Conservation (phyloP, 441 rosid species). For the Gossypium aridum region DNA sequence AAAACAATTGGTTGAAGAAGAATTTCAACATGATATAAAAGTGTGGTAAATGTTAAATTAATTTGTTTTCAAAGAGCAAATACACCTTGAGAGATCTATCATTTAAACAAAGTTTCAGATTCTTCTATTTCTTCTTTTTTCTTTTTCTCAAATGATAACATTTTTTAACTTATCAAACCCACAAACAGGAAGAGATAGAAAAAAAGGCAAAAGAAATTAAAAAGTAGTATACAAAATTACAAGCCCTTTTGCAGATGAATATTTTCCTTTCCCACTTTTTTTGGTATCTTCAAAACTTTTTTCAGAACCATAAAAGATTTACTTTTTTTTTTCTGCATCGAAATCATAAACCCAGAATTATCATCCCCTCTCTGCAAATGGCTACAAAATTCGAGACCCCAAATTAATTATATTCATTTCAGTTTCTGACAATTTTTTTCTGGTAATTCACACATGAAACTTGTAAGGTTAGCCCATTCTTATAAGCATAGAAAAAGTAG, state of each 20-base stretch:
- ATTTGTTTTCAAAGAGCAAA: background rate
- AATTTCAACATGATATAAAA: background rate
- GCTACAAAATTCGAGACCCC: background rate
- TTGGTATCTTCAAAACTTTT: background rate
- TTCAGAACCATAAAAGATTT: background rate
- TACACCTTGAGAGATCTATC: constrained; percentile 14
- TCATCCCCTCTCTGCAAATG: background rate
- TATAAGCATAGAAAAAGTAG: too few relatives aligned
- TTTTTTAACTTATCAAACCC: background rate
- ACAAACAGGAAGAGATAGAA: background rate
- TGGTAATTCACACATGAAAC: too few relatives aligned
- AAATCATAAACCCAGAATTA: background rate
- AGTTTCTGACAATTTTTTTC: too few relatives aligned
- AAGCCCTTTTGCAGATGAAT: background rate
- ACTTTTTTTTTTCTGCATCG: constrained; percentile 5
- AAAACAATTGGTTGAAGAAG: background rate
- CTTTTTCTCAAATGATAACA: background rate
- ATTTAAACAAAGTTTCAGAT: constrained; percentile 3
- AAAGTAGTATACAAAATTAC: background rate
- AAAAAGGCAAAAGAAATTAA: too few relatives aligned
- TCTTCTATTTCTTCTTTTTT: background rate
- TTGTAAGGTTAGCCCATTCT: too few relatives aligned
- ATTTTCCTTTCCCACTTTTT: background rate
- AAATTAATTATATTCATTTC: too few relatives aligned
- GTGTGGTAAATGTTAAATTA: background rate